Evolutionary conservation across 2,329 filamentous ascomycete genomes (phyloP), one percentile per base, ranked within the genome.

Genomic region (Orbilia oligospora): DNA sequence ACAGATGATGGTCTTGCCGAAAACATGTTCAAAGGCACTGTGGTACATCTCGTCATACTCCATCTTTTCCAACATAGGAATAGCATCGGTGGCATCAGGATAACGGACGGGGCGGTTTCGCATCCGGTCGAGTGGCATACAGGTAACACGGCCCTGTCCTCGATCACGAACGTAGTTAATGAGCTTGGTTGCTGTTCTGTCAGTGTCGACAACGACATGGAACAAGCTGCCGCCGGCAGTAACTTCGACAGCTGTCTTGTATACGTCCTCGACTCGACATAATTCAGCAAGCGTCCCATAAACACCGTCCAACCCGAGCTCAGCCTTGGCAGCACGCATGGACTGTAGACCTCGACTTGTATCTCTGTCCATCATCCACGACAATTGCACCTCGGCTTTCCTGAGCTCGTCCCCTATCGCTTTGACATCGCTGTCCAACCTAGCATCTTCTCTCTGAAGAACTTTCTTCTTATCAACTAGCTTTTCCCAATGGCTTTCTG

Each of bases 281-380:
- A 99, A 88, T 84, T 99, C 97, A 3, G 95, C 94, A 44, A 99
- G 85, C 0, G 94, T 97, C 63, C 97, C 96, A 83, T 97, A 97
- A 0, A 96, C 93, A 27, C 96, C 96, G 0, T 92, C 89, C 5
- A 98, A 89, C 76, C 93, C 90, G 80, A 91, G 87, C 81, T 97
- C 91, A 58, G 90, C 89, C 85, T 94, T 95, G 82, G 98, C 88
- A 51, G 92, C 90, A 69, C 93, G 91, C 18, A 99, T 92, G 1
- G 93, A 91, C n/a, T 93, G 92, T 55, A 99, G 87, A 82, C 95
- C 96, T 63, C 92, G 90, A 72, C 93, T 92, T 4, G 94, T 97
- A 70, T 92, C 92, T 77, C 92, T 90, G 83, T 99, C 96, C 90
- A 98, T 97, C 83, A 93, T 91, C 46, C 94, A 90, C 1, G 92